These are phyloP conservation scores for Barnettozyma vustinii DNA, from an alignment of 805 yeast genomes.

Conservation along the genomic window DNA sequence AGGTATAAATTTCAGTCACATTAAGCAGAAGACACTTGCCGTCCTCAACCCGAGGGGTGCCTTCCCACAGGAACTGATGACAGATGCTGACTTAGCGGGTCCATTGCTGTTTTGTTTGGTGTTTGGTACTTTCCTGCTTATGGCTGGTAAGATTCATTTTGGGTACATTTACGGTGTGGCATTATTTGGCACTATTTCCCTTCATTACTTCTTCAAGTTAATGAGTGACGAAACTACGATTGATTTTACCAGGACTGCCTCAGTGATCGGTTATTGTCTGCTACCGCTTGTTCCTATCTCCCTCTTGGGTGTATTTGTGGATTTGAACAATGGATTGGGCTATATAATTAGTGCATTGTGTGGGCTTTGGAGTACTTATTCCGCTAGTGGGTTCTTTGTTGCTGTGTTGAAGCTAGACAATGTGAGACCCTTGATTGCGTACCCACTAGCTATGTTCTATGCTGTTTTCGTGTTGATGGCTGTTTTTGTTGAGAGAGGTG, in stretches of 20 bases:
- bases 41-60: conserved; percentile 71
- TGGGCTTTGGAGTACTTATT: conserved; percentile 86
- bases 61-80: conserved; percentile 69
- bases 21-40: conserved; percentile 75
- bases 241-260: conserved; percentile 68
- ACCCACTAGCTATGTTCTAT: conserved; percentile 88
- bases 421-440: conserved; percentile 87
- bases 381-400: conserved; percentile 90
- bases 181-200: conserved; percentile 77
- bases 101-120: conserved; percentile 84
- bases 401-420: conserved; percentile 76
- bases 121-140: conserved; percentile 75
- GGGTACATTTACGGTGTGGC: conserved; percentile 98
- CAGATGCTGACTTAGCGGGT: conserved; percentile 92
- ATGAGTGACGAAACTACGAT: conserved; percentile 64
- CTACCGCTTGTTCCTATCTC: conserved; percentile 81
- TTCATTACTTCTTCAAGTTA: conserved; percentile 77
- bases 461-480: conserved; percentile 95
- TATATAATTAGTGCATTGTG: conserved; percentile 61
- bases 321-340: conserved; percentile 71
- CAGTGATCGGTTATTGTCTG: conserved; percentile 90
- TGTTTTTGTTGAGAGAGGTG: conserved; percentile 51
- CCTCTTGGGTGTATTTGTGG: conserved; percentile 53
- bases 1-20: conserved; percentile 89
- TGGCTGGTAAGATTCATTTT: conserved; percentile 92